These are phyloP conservation scores for Lactarius sp. DNA, from an alignment of 768 basidiomycete species.

Conservation along the genomic window DNA sequence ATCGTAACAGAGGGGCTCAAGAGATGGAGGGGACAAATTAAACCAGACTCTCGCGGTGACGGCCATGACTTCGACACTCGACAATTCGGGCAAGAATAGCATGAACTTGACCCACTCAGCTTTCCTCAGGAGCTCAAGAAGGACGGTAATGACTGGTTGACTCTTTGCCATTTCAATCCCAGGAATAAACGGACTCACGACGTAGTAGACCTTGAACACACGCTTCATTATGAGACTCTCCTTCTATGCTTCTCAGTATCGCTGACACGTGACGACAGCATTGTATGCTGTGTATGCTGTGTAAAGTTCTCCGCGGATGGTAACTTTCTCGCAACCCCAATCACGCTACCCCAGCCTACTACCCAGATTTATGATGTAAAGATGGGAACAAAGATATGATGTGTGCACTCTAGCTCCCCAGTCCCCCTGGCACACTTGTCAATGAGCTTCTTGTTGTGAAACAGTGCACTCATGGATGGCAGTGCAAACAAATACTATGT, in stretches of 20 bases:
- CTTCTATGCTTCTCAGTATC: neutral
- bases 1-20: no score
- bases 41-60: no score
- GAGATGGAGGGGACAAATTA: no score
- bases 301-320: conserved; percentile 94
- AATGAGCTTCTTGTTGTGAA: conserved; percentile 2
- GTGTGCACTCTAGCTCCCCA: conserved; percentile 28
- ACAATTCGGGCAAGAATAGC: no score
- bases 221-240: conserved; percentile 79
- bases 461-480: conserved; percentile 75
- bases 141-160: conserved; percentile 73
- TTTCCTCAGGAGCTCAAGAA: conserved; percentile 56
- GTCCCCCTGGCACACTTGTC: neutral
- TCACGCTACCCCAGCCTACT: conserved; percentile 46
- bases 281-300: conserved; percentile 59
- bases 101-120: conserved; percentile 43
- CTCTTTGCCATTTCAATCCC: conserved; percentile 72
- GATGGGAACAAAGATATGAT: conserved; percentile 78
- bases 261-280: conserved; percentile 37
- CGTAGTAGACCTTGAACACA: conserved; percentile 68
- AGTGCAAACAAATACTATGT: conserved; percentile 68
- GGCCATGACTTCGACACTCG: no score
- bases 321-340: conserved; percentile 90
- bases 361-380: conserved; percentile 91
- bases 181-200: conserved; percentile 74